A percentile compares a stretch with the other conserved stretches of the same genome.
These are phyloP conservation scores for Plectosphaerella sp. DNA, from an alignment of 2,329 filamentous ascomycete genomes.

Conservation along the genomic window DNA sequence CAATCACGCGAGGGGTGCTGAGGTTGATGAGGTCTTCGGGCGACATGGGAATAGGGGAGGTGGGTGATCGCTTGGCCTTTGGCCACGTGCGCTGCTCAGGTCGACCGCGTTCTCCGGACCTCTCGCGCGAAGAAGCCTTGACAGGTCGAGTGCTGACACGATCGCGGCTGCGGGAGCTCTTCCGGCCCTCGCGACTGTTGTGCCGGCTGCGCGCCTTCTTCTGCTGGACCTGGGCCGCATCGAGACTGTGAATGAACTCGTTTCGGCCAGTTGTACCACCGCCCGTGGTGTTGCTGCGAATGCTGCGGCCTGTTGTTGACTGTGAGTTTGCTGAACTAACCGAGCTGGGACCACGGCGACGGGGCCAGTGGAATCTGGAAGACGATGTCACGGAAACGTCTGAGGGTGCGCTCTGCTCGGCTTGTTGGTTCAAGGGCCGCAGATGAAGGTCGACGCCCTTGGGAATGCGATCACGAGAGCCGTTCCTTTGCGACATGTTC, in stretches of 20 bases:
- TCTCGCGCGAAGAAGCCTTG: slow-evolving; percentile 49
- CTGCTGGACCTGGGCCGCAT: slow-evolving; percentile 65
- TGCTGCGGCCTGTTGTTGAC: slow-evolving; percentile 45
- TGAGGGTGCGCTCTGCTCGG: slow-evolving; percentile 50
- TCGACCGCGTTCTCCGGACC: slow-evolving; percentile 68
- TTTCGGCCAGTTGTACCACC: slow-evolving; percentile 41
- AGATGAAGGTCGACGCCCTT: slow-evolving; percentile 64
- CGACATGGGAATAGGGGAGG: slow-evolving; percentile 91
- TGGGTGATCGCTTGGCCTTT: slow-evolving; percentile 80
- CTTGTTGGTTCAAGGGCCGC: slow-evolving; percentile 48
- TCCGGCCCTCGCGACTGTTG: slow-evolving; percentile 42
- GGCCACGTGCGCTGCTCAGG: slow-evolving; percentile 60
- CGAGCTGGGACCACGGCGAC: slow-evolving; percentile 50
- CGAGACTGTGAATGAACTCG: slow-evolving; percentile 81
- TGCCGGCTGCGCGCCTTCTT: slow-evolving; percentile 52
- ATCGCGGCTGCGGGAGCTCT: slow-evolving; percentile 31
- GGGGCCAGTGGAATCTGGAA: slow-evolving; percentile 50
- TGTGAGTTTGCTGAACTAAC: slow-evolving; percentile 54
- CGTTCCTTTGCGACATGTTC: slow-evolving; percentile 56
- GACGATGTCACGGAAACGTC: slow-evolving; percentile 52
- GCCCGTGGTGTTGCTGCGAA: slow-evolving; percentile 43
- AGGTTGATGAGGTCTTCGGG: slow-evolving; percentile 74
- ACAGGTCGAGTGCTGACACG: slow-evolving; percentile 45
- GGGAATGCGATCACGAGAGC: slow-evolving; percentile 75
- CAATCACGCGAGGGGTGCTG: slow-evolving; percentile 38